These are phyloP conservation scores for Prunus fruticosa DNA, from an alignment of 306 rosid species.

Conservation along the genomic window DNA sequence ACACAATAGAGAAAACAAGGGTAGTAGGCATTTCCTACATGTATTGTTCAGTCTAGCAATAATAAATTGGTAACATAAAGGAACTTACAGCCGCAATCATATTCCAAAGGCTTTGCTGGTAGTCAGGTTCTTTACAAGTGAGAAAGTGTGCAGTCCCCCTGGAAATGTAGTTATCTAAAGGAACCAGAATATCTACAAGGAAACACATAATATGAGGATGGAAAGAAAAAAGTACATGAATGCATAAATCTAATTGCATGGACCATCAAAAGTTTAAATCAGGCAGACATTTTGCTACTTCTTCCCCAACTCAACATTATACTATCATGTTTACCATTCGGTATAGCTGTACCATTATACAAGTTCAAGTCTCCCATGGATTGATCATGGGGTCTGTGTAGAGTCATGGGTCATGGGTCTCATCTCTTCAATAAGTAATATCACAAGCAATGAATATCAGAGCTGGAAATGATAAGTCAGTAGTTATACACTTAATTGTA, in stretches of 20 bases:
- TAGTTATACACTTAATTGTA: neutral
- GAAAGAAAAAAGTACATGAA: neutral
- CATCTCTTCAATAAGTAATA: no score
- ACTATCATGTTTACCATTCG: neutral
- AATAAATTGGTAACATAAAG: neutral
- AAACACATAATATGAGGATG: conserved; percentile 2
- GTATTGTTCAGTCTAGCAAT: neutral
- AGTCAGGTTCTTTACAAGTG: conserved; percentile 75
- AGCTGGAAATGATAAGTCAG: neutral
- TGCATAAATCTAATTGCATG: neutral
- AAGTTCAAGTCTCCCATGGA: neutral
- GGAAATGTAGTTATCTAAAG: conserved; percentile 90
- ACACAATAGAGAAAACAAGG: neutral
- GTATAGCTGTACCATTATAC: neutral
- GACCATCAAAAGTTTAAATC: neutral
- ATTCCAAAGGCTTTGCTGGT: conserved; percentile 91
- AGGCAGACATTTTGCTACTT: neutral
- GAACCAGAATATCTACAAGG: conserved; percentile 82
- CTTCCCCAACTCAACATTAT: neutral
- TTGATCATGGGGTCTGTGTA: neutral
- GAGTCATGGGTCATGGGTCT: no score
- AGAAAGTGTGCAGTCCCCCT: conserved; percentile 90
- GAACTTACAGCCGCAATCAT: conserved; percentile 85
- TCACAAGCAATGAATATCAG: no score
- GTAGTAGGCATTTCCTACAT: neutral